Base-by-base conservation (phyloP, 2,329 filamentous ascomycete species). In the Talaromyces sp. region DNA sequence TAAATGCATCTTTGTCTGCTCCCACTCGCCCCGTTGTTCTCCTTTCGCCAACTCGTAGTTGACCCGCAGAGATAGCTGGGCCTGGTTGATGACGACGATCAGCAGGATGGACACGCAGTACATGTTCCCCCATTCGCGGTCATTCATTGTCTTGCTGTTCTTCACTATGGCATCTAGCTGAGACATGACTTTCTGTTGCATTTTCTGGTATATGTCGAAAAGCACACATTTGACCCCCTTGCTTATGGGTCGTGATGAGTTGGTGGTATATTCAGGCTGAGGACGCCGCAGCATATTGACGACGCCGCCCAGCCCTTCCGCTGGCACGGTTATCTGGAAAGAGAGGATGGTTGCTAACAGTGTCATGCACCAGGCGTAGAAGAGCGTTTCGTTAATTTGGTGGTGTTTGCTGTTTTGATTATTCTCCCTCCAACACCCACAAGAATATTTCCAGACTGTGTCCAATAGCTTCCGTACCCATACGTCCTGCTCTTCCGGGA, bases 31-130 rank as follows among this genome's bases (percentile, higher is more conserved):
- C 28, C 10, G 11, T 17, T 39, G 32, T 33, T 32, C 27, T 25
- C 19, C 8, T 15, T 25, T 15, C 8, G 55, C 55, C 0, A 64
- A 3, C 13, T 8, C 1, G 52, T 19, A 42, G 53, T 64, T 63
- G 25, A 61, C 63, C 19, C 47, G 56, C 27, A 63, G 52, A 4
- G 63, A 62, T 4, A 55, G 58, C 47, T 64, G 63, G 22, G 62
- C 52, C 6, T 59, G 61, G 8, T 52, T 55, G 27, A 51, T 58
- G 1, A 61, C 9, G 5, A 61, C 42, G 2, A 61, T 54, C 10
- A 59, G 9, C n/a, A 64, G 44, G 8, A 64, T 61, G 4, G 58
- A 27, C 10, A 64, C 53, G 15, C 63, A 63, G 33, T 61, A 49
- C 4, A 59, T 47, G 17, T 61, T 47, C 4, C 58, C 56, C 9